Evolutionary conservation across 768 basidiomycete species (phyloP).

Genomic region (Porpolomopsis calyptriformis): DNA sequence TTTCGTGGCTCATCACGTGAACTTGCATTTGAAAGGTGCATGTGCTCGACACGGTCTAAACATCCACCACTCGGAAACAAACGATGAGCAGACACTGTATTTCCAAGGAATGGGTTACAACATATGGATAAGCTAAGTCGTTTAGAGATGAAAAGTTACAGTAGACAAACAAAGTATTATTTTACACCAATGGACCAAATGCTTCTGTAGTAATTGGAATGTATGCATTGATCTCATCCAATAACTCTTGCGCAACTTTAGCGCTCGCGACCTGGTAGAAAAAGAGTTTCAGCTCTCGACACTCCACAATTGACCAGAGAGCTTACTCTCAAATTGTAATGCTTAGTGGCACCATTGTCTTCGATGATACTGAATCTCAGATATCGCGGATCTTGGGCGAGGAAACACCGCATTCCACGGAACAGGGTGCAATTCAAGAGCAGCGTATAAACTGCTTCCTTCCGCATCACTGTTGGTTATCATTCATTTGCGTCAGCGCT

Average conservation of each 20-base stretch:
- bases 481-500: neutral
- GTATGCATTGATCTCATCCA: slow-evolving; percentile 45
- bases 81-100: neutral
- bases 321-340: slow-evolving; percentile 68
- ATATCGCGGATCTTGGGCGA: slow-evolving; percentile 73
- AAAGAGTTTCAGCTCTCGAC: slow-evolving; percentile 1
- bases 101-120: too few species aligned
- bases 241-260: slow-evolving; percentile 59
- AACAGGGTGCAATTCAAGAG: slow-evolving; percentile 69
- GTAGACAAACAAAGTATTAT: neutral
- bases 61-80: too few species aligned
- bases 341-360: slow-evolving; percentile 41
- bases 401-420: slow-evolving; percentile 61
- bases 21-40: too few species aligned
- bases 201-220: slow-evolving; percentile 33
- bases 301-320: slow-evolving; percentile 6
- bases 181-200: slow-evolving; percentile 8
- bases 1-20: too few species aligned
- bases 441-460: slow-evolving; percentile 70
- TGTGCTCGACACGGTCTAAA: too few species aligned
- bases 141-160: neutral
- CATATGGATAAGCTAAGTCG: too few species aligned
- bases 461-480: slow-evolving; percentile 58
- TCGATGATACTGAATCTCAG: slow-evolving; percentile 68
- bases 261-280: slow-evolving; percentile 47